These are phyloP conservation scores for Penicillium flavigenum DNA, from an alignment of 495 filamentous ascomycete species.

Conservation along the genomic window DNA sequence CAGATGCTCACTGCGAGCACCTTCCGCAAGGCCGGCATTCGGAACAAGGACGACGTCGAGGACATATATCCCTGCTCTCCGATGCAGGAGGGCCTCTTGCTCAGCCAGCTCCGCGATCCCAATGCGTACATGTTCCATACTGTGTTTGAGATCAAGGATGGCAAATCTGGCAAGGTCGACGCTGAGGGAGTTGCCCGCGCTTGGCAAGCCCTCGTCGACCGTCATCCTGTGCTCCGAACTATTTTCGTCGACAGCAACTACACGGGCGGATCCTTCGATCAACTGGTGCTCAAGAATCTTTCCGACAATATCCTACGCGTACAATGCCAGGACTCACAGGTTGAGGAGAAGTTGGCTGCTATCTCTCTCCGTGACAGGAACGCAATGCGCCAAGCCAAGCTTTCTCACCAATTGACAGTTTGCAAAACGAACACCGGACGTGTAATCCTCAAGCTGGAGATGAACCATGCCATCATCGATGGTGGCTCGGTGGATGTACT, in stretches of 20 bases:
- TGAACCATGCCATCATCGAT: constrained; percentile 57
- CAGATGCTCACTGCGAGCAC: constrained; percentile 40
- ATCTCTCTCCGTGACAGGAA: constrained; percentile 39
- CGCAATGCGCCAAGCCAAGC: constrained; percentile 33
- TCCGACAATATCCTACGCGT: constrained; percentile 38
- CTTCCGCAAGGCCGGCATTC: constrained; percentile 51
- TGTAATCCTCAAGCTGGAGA: constrained; percentile 53
- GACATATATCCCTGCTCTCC: constrained; percentile 65
- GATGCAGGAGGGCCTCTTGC: constrained; percentile 64
- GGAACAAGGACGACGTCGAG: constrained; percentile 47
- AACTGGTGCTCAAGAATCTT: constrained; percentile 49
- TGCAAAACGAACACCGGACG: constrained; percentile 40
- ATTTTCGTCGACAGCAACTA: constrained; percentile 55
- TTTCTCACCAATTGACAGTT: constrained; percentile 51
- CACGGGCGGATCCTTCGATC: constrained; percentile 52
- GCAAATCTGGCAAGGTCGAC: constrained; percentile 32
- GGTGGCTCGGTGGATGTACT: constrained; percentile 44
- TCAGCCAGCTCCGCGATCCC: constrained; percentile 58
- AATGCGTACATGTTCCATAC: constrained; percentile 48
- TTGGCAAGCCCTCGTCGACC: constrained; percentile 54
- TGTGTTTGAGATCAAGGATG: constrained; percentile 45
- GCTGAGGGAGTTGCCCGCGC: constrained; percentile 42
- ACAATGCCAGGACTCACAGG: constrained; percentile 41
- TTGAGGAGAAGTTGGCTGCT: constrained; percentile 34
- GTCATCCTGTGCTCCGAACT: constrained; percentile 56